phyloP scores from a whole-genome alignment of 2,329 filamentous ascomycete species.

The Colletotrichum camelliae region DNA sequence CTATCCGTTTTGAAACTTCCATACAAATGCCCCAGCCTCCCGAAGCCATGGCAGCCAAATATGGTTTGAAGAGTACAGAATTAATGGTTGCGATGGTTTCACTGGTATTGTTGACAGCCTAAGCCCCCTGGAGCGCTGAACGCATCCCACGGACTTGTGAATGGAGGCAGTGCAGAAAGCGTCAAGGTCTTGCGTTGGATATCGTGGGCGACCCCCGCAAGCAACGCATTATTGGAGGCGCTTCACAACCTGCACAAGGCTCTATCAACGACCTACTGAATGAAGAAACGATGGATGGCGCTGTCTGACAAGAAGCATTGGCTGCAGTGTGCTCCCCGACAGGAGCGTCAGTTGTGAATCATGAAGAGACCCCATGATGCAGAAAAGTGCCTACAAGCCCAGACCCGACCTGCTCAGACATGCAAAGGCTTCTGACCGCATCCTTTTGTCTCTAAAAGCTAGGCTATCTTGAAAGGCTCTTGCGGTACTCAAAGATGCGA shows the following conservation, averaged over 20 bases:
- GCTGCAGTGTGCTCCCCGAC: neutral
- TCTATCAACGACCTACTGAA: neutral
- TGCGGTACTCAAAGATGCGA: neutral
- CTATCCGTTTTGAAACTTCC: neutral
- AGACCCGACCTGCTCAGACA: neutral
- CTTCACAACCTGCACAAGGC: neutral
- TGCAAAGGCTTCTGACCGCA: neutral
- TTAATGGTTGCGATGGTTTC: neutral
- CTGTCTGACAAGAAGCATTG: neutral
- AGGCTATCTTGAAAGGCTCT: neutral
- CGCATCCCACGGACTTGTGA: too few species aligned
- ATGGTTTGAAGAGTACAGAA: neutral
- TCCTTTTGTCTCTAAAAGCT: neutral
- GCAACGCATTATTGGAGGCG: neutral
- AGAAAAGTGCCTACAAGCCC: neutral
- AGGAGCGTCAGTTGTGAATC: neutral
- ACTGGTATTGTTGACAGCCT: neutral
- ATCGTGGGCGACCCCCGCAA: neutral
- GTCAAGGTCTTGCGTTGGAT: neutral
- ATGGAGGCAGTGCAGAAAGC: neutral
- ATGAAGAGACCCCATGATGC: neutral
- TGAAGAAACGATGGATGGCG: neutral
- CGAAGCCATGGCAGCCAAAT: neutral
- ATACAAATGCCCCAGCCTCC: accelerated
- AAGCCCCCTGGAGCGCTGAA: neutral